A percentile compares a stretch with the other conserved stretches of the same genome.
phyloP scores from a whole-genome alignment of 805 yeast species.

The Maudiozyma saulgeensis region DNA sequence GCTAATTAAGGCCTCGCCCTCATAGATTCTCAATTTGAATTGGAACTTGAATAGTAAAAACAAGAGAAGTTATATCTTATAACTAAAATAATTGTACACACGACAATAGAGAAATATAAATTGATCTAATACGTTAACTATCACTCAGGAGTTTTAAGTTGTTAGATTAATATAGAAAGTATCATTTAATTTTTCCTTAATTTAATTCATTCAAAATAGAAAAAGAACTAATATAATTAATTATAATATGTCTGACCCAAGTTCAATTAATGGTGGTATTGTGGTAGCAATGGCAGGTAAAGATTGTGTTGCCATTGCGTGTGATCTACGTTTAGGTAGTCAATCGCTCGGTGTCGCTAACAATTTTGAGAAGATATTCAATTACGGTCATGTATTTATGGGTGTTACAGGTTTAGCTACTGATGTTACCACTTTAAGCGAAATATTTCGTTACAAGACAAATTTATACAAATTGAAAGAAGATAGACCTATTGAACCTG shows the following conservation, averaged over 20 bases:
- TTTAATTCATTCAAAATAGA: too few relatives aligned
- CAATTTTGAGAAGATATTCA: conserved; percentile 86
- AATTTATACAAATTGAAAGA: conserved; percentile 85
- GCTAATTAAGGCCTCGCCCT: too few relatives aligned
- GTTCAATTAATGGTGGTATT: conserved; percentile 82
- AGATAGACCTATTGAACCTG: conserved; percentile 87
- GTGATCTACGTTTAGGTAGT: conserved; percentile 86
- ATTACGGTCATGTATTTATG: conserved; percentile 73
- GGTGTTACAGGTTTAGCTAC: conserved; percentile 94
- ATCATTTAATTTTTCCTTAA: too few relatives aligned
- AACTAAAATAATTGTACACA: too few relatives aligned
- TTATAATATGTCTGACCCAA: conserved; percentile 60
- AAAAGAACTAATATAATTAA: neutral
- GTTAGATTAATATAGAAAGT: too few relatives aligned
- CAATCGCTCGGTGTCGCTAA: conserved; percentile 89
- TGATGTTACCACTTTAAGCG: conserved; percentile 80
- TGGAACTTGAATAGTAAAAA: too few relatives aligned
- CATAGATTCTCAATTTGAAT: too few relatives aligned
- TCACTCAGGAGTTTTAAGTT: too few relatives aligned
- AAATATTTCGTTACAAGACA: conserved; percentile 72
- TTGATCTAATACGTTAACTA: too few relatives aligned
- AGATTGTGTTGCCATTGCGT: conserved; percentile 95
- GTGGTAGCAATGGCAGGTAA: conserved; percentile 98
- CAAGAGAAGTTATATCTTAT: too few relatives aligned
- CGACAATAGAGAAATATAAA: too few relatives aligned